phyloP scores from a whole-genome alignment of 495 filamentous ascomycete species.

The Aspergillus campestris region DNA sequence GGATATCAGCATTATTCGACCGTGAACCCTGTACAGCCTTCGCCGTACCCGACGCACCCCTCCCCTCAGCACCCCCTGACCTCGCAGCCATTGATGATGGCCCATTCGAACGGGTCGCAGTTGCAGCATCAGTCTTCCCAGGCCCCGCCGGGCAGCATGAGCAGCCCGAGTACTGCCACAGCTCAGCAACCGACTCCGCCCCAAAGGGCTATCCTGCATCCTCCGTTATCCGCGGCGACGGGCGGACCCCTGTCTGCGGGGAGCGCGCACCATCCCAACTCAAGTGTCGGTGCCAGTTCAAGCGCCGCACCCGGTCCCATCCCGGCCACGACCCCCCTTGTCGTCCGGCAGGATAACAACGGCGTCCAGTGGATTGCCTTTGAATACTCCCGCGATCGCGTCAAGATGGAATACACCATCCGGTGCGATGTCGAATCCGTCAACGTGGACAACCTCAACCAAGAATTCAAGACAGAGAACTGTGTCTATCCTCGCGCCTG shows the following conservation, averaged over 20 bases:
- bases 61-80: conserved; percentile 59
- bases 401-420: conserved; percentile 99
- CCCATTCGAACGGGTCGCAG: conserved; percentile 54
- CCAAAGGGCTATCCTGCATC: conserved; percentile 34
- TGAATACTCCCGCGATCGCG: conserved; percentile 92
- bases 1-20: conserved; percentile 66
- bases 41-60: conserved; percentile 69
- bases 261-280: conserved; percentile 36
- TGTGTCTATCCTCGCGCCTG: conserved; percentile 96
- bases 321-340: conserved; percentile 91
- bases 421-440: conserved; percentile 97
- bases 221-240: conserved; percentile 32
- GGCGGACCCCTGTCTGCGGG: conserved; percentile 49
- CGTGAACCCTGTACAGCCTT: conserved; percentile 59
- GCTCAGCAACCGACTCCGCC: conserved; percentile 39
- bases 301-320: conserved; percentile 97
- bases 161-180: conserved; percentile 26
- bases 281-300: conserved; percentile 51
- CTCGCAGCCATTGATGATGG: conserved; percentile 56
- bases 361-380: conserved; percentile 99
- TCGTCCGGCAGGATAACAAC: conserved; percentile 91
- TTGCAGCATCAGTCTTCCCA: conserved; percentile 46
- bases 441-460: conserved; percentile 71
- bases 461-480: conserved; percentile 94
- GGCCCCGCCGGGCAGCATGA: conserved; percentile 29